Base-by-base conservation (phyloP, 306 rosid species). In the Carpinus viminea region DNA sequence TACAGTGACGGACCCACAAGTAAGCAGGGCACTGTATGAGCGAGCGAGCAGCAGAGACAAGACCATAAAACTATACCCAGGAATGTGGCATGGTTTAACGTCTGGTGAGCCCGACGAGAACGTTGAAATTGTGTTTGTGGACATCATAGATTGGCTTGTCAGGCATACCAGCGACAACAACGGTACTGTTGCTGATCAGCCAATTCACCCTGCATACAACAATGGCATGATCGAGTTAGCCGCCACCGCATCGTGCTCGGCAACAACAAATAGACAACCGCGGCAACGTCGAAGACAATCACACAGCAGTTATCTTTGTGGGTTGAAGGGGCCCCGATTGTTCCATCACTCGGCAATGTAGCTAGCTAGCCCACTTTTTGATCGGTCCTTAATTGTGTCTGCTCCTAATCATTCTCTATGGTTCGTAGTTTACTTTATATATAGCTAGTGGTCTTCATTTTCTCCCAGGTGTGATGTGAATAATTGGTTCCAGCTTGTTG, bases 1-100 rank as follows among this genome's bases (percentile, higher is more conserved):
- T 70, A 91, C 46, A 56, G 94, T 95, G n/a, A 93, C 97, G 21
- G 99, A 95, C 83, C 99, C 97, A 75, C 97, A 93, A 87, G 89
- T 93, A 50, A 93, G 98, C 86, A 91, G 85, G 74, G 95, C 89
- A 68, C 36, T 93, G 31, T 87, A 91, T 76, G 86, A 87, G 55
- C 72, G 68, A 78, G 93, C 98, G 8, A 83, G 96, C 81, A 93
- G 96, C 86, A 62, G 12, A 55, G 98, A 93, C 80, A 93, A 90
- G 88, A 91, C 93, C 65, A 81, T 93, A 45, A 87, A 86, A 70
- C 45, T 93, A 79, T 93, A 91, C 75, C 90, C 92, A 1, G 96
- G 91, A 83, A 91, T 91, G 98, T 92, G 98, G 97, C 97, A 95
- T 72, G 93, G 85, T 46, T 56, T 95, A 66, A 89, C 98, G 10